These are phyloP conservation scores for Backusella tuberculispora DNA, from an alignment of 192 early-diverging fungal species.

Conservation along the genomic window DNA sequence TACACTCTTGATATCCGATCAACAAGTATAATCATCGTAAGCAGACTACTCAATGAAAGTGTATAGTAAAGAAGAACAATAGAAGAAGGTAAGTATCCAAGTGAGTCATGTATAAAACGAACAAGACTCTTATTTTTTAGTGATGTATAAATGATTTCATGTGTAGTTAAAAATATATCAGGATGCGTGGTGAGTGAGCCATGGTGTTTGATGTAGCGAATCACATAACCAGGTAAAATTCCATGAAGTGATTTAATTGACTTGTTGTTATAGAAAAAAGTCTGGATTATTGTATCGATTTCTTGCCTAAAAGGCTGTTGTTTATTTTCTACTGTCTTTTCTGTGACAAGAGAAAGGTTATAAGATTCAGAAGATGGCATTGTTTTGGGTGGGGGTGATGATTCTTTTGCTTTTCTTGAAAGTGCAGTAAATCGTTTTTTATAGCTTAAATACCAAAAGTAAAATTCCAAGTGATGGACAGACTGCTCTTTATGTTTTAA, in stretches of 20 bases:
- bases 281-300: conserved; percentile 24
- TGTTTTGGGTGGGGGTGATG: conserved; percentile 24
- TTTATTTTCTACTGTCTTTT: no score
- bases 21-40: no score
- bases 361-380: background rate
- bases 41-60: no score
- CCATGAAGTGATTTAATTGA: conserved; percentile 27
- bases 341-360: background rate
- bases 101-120: conserved; percentile 23
- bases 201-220: conserved; percentile 7
- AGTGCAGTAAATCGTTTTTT: conserved; percentile 5
- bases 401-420: background rate
- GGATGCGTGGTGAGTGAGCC: conserved; percentile 16
- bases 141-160: conserved; percentile 1
- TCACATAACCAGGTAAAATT: conserved; percentile 21
- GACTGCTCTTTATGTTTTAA: conserved; percentile 30
- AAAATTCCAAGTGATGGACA: conserved; percentile 28
- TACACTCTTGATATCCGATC: background rate
- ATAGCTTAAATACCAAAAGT: conserved; percentile 30
- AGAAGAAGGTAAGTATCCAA: conserved; percentile 24
- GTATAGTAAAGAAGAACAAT: conserved; percentile 20
- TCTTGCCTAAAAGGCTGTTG: conserved; percentile 28
- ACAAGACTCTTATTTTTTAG: conserved; percentile 16
- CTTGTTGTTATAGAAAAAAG: conserved; percentile 30
- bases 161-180: background rate